Evolutionary conservation across 1,139 yeast genomes (phyloP).

Genomic region (Meyerozyma elateridarum): DNA sequence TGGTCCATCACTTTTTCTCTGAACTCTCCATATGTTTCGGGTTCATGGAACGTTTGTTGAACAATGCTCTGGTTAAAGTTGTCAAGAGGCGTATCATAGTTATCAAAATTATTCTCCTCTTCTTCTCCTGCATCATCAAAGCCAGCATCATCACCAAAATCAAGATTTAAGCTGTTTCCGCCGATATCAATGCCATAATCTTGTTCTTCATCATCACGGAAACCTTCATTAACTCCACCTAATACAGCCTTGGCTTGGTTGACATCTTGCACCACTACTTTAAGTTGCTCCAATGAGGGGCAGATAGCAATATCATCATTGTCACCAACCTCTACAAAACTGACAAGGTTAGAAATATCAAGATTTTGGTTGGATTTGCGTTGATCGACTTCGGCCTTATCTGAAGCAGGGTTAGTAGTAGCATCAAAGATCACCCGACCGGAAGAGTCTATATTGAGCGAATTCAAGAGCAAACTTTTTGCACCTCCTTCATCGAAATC

Average conservation of each 20-base stretch:
- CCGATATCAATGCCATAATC: neutral
- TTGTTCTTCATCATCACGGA: neutral
- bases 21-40: constrained; percentile 15
- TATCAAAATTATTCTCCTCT: constrained; percentile 14
- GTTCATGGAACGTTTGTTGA: constrained; percentile 20
- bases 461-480: constrained; percentile 71
- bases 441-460: constrained; percentile 51
- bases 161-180: constrained; percentile 2
- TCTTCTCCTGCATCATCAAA: too few relatives aligned
- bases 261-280: constrained; percentile 55
- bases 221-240: constrained; percentile 1
- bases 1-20: constrained; percentile 47
- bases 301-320: constrained; percentile 47
- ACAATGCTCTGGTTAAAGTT: constrained; percentile 22
- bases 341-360: constrained; percentile 17
- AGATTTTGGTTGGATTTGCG: constrained; percentile 14
- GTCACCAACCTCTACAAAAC: constrained; percentile 26
- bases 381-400: constrained; percentile 11
- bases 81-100: constrained; percentile 18
- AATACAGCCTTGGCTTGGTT: constrained; percentile 40
- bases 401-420: constrained; percentile 26
- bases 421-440: constrained; percentile 68
- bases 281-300: constrained; percentile 58
- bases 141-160: constrained; percentile 1
- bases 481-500: constrained; percentile 97